Conservation (phyloP, 148 eudicot genomes). For the Spergularia marina region DNA sequence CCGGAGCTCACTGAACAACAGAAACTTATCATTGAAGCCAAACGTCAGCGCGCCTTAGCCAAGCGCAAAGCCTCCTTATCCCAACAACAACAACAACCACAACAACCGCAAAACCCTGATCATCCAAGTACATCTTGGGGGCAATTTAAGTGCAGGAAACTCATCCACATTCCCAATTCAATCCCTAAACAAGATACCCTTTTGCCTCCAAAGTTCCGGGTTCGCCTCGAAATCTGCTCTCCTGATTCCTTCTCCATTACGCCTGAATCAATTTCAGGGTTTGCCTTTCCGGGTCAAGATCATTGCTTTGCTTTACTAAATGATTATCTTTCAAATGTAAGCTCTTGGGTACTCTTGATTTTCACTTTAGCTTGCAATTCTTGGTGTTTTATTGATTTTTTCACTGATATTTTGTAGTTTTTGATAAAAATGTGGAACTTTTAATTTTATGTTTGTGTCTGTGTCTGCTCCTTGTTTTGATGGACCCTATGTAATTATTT, state of each 20-base stretch:
- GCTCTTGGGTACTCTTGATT: constrained; percentile 11
- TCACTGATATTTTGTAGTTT: background rate
- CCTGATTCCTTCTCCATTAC: constrained; percentile 73
- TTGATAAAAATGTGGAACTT: background rate
- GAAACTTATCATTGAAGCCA: constrained; percentile 56
- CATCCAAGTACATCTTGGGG: constrained; percentile 31
- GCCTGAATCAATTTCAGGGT: constrained; percentile 44
- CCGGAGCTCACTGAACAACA: constrained; percentile 69
- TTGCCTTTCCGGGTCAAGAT: constrained; percentile 55
- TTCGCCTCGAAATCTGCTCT: constrained; percentile 77
- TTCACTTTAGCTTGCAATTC: background rate
- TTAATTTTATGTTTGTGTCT: constrained; percentile 1
- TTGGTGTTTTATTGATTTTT: background rate
- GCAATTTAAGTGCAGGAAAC: constrained; percentile 66
- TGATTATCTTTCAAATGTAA: constrained; percentile 58
- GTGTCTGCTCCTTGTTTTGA: background rate
- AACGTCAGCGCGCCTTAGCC: constrained; percentile 71
- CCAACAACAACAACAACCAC: constrained; percentile 18
- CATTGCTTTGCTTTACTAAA: constrained; percentile 47
- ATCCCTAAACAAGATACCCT: constrained; percentile 23
- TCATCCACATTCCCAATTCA: background rate
- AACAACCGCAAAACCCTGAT: constrained; percentile 13
- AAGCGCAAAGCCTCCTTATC: constrained; percentile 63
- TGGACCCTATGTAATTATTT: no score
- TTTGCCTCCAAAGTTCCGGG: constrained; percentile 42